phyloP scores from a whole-genome alignment of 306 rosid genomes.

The Alnus rubra region DNA sequence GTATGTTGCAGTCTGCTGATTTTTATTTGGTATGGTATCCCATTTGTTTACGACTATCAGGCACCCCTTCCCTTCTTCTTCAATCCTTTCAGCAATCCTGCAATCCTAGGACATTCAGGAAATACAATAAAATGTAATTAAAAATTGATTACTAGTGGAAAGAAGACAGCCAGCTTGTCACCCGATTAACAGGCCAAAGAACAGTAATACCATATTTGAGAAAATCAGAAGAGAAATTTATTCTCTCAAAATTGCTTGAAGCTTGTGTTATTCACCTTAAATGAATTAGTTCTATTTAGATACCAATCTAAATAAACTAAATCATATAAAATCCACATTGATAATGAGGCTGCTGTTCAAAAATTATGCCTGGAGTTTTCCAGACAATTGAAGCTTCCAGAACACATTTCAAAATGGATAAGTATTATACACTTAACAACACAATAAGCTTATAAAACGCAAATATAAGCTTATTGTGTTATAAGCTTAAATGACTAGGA shows the following conservation, averaged over 20 bases:
- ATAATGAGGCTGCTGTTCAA: no score
- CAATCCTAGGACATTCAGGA: slow-evolving; percentile 60
- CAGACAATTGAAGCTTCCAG: no score
- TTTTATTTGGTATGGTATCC: slow-evolving; percentile 94
- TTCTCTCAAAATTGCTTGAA: not conserved
- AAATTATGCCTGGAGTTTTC: no score
- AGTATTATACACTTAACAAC: no score
- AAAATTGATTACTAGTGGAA: slow-evolving; percentile 2
- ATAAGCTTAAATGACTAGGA: no score
- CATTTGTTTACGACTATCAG: slow-evolving; percentile 94
- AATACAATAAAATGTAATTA: slow-evolving; percentile 3
- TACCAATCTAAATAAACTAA: no score
- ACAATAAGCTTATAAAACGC: no score
- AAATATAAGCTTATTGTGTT: no score
- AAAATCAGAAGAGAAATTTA: not conserved
- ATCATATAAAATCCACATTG: no score
- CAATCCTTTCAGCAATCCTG: slow-evolving; percentile 96
- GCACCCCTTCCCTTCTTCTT: slow-evolving; percentile 90
- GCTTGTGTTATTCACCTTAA: no score
- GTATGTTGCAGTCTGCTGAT: slow-evolving; percentile 82
- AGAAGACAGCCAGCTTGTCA: slow-evolving; percentile 9
- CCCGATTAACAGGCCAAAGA: not conserved
- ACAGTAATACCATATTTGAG: not conserved
- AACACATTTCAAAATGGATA: no score
- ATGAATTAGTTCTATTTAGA: no score